Conservation (phyloP, 345 rosid species). For the Cardiospermum halicacabum region DNA sequence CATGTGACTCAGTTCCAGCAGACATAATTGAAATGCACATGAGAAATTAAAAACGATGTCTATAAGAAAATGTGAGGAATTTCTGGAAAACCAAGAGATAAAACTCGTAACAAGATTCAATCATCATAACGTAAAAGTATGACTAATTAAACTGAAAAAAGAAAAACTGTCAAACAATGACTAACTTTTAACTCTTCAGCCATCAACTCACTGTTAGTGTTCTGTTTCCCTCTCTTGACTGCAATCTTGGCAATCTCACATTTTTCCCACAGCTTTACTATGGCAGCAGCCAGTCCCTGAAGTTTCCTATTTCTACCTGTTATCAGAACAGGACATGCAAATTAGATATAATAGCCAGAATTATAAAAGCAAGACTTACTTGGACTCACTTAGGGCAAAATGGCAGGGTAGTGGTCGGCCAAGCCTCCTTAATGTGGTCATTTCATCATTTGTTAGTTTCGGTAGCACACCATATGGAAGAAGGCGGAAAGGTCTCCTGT, state of each 20-base stretch:
- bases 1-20: neutral
- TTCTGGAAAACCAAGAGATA: neutral
- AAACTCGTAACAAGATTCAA: no score
- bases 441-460: slow-evolving; percentile 79
- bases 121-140: no score
- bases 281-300: slow-evolving; percentile 81
- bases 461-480: slow-evolving; percentile 86
- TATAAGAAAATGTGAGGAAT: neutral
- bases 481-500: slow-evolving; percentile 85
- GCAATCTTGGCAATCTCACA: slow-evolving; percentile 95
- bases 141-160: no score
- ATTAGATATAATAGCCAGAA: slow-evolving; percentile 10
- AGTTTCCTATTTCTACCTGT: slow-evolving; percentile 85
- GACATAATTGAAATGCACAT: no score
- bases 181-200: slow-evolving; percentile 85
- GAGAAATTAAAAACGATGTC: neutral
- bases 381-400: slow-evolving; percentile 67
- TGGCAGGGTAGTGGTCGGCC: slow-evolving; percentile 86
- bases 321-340: slow-evolving; percentile 18
- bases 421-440: slow-evolving; percentile 89
- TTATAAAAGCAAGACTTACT: slow-evolving; percentile 12
- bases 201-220: slow-evolving; percentile 77
- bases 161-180: neutral
- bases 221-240: slow-evolving; percentile 83
- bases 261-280: slow-evolving; percentile 92